Evolutionary conservation across 768 basidiomycete species (phyloP).

Genomic region (Ramaria sp.): DNA sequence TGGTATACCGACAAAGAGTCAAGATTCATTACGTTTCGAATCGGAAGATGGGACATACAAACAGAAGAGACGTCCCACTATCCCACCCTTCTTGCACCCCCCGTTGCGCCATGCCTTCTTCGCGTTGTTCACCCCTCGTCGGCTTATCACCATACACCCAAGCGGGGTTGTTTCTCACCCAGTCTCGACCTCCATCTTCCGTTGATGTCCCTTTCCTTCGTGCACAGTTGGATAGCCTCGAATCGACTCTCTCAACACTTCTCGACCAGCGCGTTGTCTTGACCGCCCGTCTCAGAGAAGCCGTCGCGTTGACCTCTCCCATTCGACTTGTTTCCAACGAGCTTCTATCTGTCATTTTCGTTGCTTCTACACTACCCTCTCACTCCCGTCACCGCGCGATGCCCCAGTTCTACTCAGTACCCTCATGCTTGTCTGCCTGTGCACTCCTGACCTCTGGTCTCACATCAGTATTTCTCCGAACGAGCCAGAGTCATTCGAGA

Average conservation of each 20-base stretch:
- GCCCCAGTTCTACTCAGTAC: slow-evolving; percentile 63
- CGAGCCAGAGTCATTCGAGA: slow-evolving; percentile 45
- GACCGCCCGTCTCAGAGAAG: slow-evolving; percentile 61
- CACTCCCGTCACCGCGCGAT: slow-evolving; percentile 40
- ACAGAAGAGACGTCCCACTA: too few species aligned
- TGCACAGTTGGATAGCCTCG: slow-evolving; percentile 58
- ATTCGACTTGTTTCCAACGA: slow-evolving; percentile 75
- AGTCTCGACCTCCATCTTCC: too few species aligned
- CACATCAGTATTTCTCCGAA: slow-evolving; percentile 60
- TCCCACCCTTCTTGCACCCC: too few species aligned
- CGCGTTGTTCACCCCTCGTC: too few species aligned
- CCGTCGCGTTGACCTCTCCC: slow-evolving; percentile 68
- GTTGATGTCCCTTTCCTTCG: slow-evolving; percentile 43
- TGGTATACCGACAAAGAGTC: too few species aligned
- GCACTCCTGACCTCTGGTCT: slow-evolving; percentile 68
- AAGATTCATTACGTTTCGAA: too few species aligned
- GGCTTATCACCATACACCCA: too few species aligned
- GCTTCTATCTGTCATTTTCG: slow-evolving; percentile 66
- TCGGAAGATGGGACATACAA: too few species aligned
- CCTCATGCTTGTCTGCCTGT: slow-evolving; percentile 71
- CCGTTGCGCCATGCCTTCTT: too few species aligned
- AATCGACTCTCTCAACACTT: slow-evolving; percentile 61
- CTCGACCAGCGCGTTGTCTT: slow-evolving; percentile 55
- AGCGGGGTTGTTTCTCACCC: too few species aligned
- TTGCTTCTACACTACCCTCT: slow-evolving; percentile 14